Evolutionary conservation across 495 filamentous ascomycete species (phyloP), one percentile per base, ranked within the genome.

Genomic region (Pseudomonodictys pantanalensis): DNA sequence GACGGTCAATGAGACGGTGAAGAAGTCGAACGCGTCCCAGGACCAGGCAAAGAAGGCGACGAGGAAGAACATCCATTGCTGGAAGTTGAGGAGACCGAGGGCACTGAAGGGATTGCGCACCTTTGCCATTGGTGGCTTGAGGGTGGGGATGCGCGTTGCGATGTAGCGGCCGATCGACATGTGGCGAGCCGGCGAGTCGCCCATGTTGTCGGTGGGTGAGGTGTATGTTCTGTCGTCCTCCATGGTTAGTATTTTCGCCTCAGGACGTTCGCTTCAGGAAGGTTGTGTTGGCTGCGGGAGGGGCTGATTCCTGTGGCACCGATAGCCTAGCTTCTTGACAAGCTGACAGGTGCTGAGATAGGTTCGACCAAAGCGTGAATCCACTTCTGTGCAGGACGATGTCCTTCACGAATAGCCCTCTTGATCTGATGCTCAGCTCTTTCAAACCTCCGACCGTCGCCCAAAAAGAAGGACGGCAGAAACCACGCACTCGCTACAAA

Each of bases 11-110:
- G 86, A 89, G 64, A 93, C 89, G 59, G 88, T 92, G 77, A 95
- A 95, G 78, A 95, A 95, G 68, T 95, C 90, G 60, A 93, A 92
- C 12, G 90, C 83, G 70, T 95, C 90, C 87, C 89, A 92, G 0
- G 85, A 83, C 83, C 83, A 70, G 22, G 57, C 69, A 11, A 70
- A 46, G 58, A 76, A 71, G 58, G 73, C 64, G 63, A 84, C 82
- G 29, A 79, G 68, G 72, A 95, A 95, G 72, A 92, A 92, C 20
- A 91, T 77, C 91, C 91, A 96, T 75, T 96, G 88, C 39, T 83
- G 84, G 32, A 71, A 68, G 62, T 79, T 92, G 41, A 96, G 75
- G 69, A 88, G 60, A 24, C 32, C 23, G 22, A 96, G 68, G 1
- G 89, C 77, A 22, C 73, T 78, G 72, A 95, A 81, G 0, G 91